A percentile compares a stretch with the other conserved stretches of the same genome.
phyloP scores from a whole-genome alignment of 2,329 filamentous ascomycete genomes.

The Sordariomycetes sp. region DNA sequence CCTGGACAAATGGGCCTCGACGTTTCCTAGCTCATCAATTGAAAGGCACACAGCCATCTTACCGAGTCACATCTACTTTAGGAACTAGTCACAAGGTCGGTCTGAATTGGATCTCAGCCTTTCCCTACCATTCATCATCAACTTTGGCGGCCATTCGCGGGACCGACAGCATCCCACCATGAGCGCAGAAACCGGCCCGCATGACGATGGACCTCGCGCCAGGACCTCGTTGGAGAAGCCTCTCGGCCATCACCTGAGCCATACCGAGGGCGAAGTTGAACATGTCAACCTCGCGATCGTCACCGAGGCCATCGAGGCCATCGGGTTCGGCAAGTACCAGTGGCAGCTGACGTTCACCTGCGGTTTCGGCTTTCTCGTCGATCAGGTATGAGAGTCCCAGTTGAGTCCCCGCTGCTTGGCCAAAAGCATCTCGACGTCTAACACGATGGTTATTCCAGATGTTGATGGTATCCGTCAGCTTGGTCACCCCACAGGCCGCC shows the following conservation, averaged over 20 bases:
- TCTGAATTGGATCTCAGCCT: not conserved
- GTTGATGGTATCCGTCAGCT: conserved; percentile 11
- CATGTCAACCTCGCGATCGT: conserved; percentile 7
- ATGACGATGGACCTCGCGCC: not conserved
- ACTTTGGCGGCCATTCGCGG: not conserved
- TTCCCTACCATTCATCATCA: not conserved
- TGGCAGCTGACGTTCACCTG: conserved; percentile 11
- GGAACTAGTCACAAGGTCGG: not conserved
- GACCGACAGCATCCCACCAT: not conserved
- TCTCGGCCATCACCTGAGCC: not conserved
- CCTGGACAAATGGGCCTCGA: too few relatives aligned
- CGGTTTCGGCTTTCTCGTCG: conserved; percentile 12
- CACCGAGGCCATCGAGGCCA: conserved; percentile 9
- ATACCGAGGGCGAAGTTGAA: not conserved
- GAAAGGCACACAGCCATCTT: too few relatives aligned
- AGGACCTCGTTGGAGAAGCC: not conserved
- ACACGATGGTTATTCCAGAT: conserved; percentile 6
- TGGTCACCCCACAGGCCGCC: conserved; percentile 10
- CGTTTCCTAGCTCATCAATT: too few relatives aligned
- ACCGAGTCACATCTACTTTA: not conserved
- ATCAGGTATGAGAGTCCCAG: conserved; percentile 8
- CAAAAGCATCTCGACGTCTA: not conserved
- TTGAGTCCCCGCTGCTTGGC: not conserved
- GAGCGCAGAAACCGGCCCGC: not conserved
- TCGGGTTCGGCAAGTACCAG: conserved; percentile 12